Conservation (phyloP, 345 rosid species). For the Salix dunnii region DNA sequence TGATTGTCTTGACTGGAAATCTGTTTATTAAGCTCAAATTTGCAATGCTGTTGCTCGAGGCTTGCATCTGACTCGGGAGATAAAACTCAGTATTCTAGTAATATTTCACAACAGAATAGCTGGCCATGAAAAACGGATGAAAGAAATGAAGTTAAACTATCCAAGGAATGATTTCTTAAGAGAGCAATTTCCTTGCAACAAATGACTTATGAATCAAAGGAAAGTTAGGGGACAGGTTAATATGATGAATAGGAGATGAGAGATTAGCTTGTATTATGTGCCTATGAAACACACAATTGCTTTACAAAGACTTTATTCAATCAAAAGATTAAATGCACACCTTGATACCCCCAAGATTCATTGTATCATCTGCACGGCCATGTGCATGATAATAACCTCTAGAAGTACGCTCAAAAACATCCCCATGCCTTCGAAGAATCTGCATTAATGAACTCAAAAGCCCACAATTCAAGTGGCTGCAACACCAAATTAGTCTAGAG, state of each 20-base stretch:
- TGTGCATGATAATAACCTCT: slow-evolving; percentile 89
- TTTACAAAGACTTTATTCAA: background rate
- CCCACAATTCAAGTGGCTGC: background rate
- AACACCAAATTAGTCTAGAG: background rate
- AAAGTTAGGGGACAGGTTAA: background rate
- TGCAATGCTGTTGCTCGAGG: no score
- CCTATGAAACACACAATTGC: background rate
- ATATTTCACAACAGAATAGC: background rate
- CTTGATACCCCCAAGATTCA: slow-evolving; percentile 98
- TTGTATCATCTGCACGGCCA: slow-evolving; percentile 94
- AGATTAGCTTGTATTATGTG: background rate
- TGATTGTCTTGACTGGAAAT: background rate
- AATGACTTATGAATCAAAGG: background rate
- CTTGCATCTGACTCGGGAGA: background rate
- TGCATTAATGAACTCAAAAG: slow-evolving; percentile 17
- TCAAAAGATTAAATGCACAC: slow-evolving; percentile 31
- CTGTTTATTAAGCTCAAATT: background rate
- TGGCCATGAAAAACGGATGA: background rate
- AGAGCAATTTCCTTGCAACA: background rate
- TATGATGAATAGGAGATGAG: background rate
- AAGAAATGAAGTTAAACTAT: background rate
- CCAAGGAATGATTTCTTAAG: background rate
- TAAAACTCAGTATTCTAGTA: background rate
- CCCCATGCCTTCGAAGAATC: slow-evolving; percentile 94
- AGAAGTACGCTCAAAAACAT: slow-evolving; percentile 72